Base-by-base conservation (phyloP, 805 yeast species). In the Saccharomycopsis oosterbeekiorum region DNA sequence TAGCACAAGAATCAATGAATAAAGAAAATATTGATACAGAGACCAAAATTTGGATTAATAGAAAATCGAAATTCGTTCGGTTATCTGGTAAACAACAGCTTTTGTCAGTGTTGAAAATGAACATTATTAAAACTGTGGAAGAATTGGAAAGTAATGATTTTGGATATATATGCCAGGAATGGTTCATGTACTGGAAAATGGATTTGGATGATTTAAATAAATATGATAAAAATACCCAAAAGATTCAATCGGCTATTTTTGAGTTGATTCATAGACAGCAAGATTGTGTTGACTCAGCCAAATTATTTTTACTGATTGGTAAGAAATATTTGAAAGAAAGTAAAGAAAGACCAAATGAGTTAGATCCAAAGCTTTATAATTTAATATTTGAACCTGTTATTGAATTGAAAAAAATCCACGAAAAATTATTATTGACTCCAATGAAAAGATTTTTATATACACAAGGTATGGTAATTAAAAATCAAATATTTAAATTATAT, bases 191-290 rank as follows among this genome's bases (percentile, higher is more conserved):
- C 40, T 62, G 64, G 64, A 50, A 55, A 26, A 56, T 62, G 62
- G 64, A 62, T 39, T 37, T 21, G 5, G 60, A 59, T 36, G 64
- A 62, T 43, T 39, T 62, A 29, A 34, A 19, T n/a, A 62, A 57
- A 40, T 62, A 36, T 40, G 62, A 59, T 55, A 39, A 36, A 40
- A 60, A 47, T 14, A 57, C 60, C 4, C 62, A 59, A 24, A 59
- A 62, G 36, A 40, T 56, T 14, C 64, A 62, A 39, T 54, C 59
- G 2, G 62, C 60, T 9, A 60, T 62, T 12, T 62, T 62, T 56
- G 64, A 62, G 37, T 36, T 62, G 21, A 62, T 62, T 17, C 64
- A 62, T 43, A n/a, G 62, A n/a, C 62, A 62, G 40, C 64, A 62
- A 41, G 54, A 54, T 42, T 62, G 51, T 62, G 62, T 59, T 15